phyloP scores from a whole-genome alignment of 345 rosid species.

The Camelina sativa region DNA sequence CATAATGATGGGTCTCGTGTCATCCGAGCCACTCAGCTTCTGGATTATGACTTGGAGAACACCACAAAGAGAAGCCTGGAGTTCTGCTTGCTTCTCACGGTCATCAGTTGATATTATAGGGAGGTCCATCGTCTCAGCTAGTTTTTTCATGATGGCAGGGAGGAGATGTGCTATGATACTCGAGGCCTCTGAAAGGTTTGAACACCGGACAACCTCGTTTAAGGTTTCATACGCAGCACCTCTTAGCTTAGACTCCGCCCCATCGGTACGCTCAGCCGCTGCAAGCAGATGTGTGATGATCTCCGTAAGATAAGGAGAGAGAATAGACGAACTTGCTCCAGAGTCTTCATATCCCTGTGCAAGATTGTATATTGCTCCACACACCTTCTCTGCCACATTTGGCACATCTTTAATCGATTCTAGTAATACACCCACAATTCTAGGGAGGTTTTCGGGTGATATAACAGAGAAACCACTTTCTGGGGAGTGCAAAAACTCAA shows the following conservation, averaged over 20 bases:
- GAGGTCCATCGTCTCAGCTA: constrained; percentile 74
- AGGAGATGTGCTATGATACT: constrained; percentile 72
- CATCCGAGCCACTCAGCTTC: constrained; percentile 71
- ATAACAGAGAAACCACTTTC: constrained; percentile 71
- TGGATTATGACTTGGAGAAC: constrained; percentile 95
- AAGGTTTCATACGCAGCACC: constrained; percentile 86
- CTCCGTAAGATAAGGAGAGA: constrained; percentile 70
- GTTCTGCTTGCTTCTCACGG: constrained; percentile 88
- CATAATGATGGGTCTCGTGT: constrained; percentile 61
- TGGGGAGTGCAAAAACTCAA: constrained; percentile 87
- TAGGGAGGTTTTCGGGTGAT: constrained; percentile 68
- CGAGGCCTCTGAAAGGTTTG: constrained; percentile 67
- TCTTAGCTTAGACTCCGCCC: constrained; percentile 72
- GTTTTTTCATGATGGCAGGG: constrained; percentile 73
- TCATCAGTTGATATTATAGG: constrained; percentile 76
- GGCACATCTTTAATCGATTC: constrained; percentile 82
- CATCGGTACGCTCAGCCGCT: constrained; percentile 80
- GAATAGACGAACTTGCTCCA: constrained; percentile 65
- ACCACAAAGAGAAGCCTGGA: constrained; percentile 92
- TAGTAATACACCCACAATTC: constrained; percentile 62
- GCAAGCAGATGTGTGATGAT: constrained; percentile 66
- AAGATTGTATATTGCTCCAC: constrained; percentile 93
- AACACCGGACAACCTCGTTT: constrained; percentile 90
- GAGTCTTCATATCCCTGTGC: constrained; percentile 92
- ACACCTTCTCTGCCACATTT: constrained; percentile 87